Evolutionary conservation across 192 early-diverging fungal species (phyloP).

Genomic region (Powellomyces hirtus): DNA sequence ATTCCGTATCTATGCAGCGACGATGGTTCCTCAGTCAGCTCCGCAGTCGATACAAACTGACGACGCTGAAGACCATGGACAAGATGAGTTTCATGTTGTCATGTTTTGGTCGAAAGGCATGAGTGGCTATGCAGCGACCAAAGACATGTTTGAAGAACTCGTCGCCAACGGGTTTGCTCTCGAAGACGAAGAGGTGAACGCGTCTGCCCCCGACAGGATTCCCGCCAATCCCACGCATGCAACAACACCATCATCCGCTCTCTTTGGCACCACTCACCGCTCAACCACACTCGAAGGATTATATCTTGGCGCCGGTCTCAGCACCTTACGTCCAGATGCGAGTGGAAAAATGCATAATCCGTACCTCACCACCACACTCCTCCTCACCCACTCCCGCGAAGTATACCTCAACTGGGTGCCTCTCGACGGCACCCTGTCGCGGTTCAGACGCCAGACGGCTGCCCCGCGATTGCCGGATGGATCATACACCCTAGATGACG

Average conservation of each 20-base stretch:
- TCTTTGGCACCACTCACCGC: slow-evolving; percentile 9
- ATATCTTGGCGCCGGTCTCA: neutral
- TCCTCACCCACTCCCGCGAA: slow-evolving; percentile 5
- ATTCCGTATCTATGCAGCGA: slow-evolving; percentile 7
- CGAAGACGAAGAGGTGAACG: neutral
- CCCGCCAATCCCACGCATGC: neutral
- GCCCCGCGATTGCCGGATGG: neutral
- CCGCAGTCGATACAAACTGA: too few relatives aligned
- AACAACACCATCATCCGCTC: neutral
- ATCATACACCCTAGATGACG: neutral
- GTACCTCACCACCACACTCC: slow-evolving; percentile 5
- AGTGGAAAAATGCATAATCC: slow-evolving; percentile 10
- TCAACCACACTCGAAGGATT: slow-evolving; percentile 9
- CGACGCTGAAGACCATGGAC: neutral
- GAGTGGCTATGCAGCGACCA: neutral
- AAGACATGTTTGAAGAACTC: slow-evolving; percentile 12
- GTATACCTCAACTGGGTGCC: neutral
- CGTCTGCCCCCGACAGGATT: neutral
- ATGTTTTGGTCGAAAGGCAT: slow-evolving; percentile 14
- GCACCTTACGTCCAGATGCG: neutral
- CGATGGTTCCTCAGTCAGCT: too few relatives aligned
- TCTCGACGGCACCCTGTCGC: neutral
- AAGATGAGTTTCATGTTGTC: neutral
- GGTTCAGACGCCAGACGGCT: neutral
- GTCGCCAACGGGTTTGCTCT: slow-evolving; percentile 3